Evolutionary conservation across 306 rosid species (phyloP), one percentile per base, ranked within the genome.

Genomic region (Pachyrhizus erosus): DNA sequence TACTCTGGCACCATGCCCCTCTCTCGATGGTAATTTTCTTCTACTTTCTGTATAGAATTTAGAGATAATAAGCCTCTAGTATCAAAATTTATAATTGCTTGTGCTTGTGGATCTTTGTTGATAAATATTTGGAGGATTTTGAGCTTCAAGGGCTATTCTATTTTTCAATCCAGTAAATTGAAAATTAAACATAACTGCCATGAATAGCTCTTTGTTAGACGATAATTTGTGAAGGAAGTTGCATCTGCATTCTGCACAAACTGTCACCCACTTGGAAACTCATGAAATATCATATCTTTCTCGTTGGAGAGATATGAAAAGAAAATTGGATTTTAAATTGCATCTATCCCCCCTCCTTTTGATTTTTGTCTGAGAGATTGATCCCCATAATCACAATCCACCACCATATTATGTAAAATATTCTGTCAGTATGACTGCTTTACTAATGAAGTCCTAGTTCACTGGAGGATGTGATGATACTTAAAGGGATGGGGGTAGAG

Each of bases 1-100:
- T 83, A 96, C 99, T 49, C 84, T 96, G 18, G 93, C 99, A 12
- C 99, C 99, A 13, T 96, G 99, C 81, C 94, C 98, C 2, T 92
- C 99, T 5, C 88, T 96, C 18, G 99, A 96, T 78, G 99, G 99
- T 96, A 91, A 86, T 73, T 3, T 26, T 82, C 20, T 69, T 9
- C 33, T 74, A 48, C 74, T 82, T 49, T 34, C 40, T 24, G 34
- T 57, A 39, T 65, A 42, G 0, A 45, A 70, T 24, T 83, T 83
- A 8, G 66, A 51, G 2, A 27, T 49, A 23, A 33, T 37, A 8
- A 10, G 51, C 29, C 18, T 31, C 42, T 42, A 3, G 37, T 51
- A 34, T 49, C 61, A 70, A 33, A 71, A 52, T 61, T 60, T 76
- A 7, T 33, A 15, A 46, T 33, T 73, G 20, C 15, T 26, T 24